phyloP scores from a whole-genome alignment of 495 filamentous ascomycete genomes.

The Apiosordaria backusii region DNA sequence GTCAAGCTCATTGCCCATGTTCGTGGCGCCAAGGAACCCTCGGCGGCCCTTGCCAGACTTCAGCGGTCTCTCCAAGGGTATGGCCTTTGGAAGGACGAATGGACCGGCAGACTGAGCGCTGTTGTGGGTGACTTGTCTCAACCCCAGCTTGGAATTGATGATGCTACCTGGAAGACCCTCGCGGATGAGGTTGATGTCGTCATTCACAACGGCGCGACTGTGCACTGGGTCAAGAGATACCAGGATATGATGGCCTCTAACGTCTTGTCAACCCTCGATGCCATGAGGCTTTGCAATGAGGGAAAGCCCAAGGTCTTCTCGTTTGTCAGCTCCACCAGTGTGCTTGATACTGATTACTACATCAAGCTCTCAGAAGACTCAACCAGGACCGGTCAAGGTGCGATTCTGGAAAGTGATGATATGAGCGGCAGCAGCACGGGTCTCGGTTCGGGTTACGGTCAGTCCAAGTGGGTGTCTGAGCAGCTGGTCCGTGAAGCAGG shows the following conservation, averaged over 20 bases:
- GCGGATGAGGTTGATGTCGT: slow-evolving; percentile 67
- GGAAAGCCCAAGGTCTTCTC: slow-evolving; percentile 76
- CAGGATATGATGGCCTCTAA: slow-evolving; percentile 71
- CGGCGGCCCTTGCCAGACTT: slow-evolving; percentile 50
- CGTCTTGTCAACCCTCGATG: slow-evolving; percentile 75
- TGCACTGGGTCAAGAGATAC: slow-evolving; percentile 86
- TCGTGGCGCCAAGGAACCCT: slow-evolving; percentile 54
- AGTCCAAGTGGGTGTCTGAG: slow-evolving; percentile 72
- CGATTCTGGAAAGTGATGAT: slow-evolving; percentile 47
- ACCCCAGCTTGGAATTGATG: slow-evolving; percentile 65
- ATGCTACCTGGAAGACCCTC: slow-evolving; percentile 59
- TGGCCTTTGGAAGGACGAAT: slow-evolving; percentile 73
- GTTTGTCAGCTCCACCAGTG: slow-evolving; percentile 84
- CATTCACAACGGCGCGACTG: slow-evolving; percentile 86
- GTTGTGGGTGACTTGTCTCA: slow-evolving; percentile 71
- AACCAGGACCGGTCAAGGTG: slow-evolving; percentile 41
- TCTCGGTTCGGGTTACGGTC: slow-evolving; percentile 77
- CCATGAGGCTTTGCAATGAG: slow-evolving; percentile 67
- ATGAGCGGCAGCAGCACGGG: slow-evolving; percentile 46
- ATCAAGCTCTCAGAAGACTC: slow-evolving; percentile 64
- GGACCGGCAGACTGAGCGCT: slow-evolving; percentile 59
- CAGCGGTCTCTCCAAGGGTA: slow-evolving; percentile 62
- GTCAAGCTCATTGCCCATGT: slow-evolving; percentile 76
- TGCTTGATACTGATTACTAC: slow-evolving; percentile 78
- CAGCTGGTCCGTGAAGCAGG: slow-evolving; percentile 80